Base-by-base conservation (phyloP, 257 asterid species). In the Knoxia roxburghii region DNA sequence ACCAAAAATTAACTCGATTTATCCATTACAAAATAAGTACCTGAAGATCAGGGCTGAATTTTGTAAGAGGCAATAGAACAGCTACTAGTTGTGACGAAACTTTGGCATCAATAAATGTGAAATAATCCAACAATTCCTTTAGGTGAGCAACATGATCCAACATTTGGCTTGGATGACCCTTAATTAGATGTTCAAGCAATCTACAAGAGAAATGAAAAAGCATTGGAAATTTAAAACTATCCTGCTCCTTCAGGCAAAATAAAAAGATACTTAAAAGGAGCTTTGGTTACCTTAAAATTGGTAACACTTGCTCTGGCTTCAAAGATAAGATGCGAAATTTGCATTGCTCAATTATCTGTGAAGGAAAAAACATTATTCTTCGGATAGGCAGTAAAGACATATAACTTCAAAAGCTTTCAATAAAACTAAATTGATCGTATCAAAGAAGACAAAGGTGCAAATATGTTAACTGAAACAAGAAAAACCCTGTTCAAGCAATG, bases 121-220 rank as follows among this genome's bases (percentile, higher is more conserved):
- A 90, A 84, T 90, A 90, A 76, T 87, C 97, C 82, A 90, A 77
- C 84, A 88, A 79, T 71, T 88, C 97, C 83, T 90, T 90, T 76
- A 90, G 78, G 77, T 88, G 91, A 33, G 91, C 78, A 65, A 86
- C 75, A 59, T 84, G 83, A 48, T 83, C 92, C 82, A 84, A 75
- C 88, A 87, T 84, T 61, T 88, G 79, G 70, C 73, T 88, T 64
- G 95, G 87, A 81, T 84, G 83, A 67, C 78, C 84, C 79, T 51
- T 77, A 70, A 81, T 78, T 66, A 90, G 79, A 82, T 82, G 76
- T 51, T 81, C 90, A 72, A 90, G 83, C 75, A 88, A 72, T 75
- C 97, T 90, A 70, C n/a, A 14, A 72, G 48, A 72, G 9, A 54
- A 69, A 62, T 58, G 37, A 61, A 69, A 61, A 68, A 41, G 46